Evolutionary conservation across 768 basidiomycete genomes (phyloP).

Genomic region (Rhodosporidiobolus odoratus): DNA sequence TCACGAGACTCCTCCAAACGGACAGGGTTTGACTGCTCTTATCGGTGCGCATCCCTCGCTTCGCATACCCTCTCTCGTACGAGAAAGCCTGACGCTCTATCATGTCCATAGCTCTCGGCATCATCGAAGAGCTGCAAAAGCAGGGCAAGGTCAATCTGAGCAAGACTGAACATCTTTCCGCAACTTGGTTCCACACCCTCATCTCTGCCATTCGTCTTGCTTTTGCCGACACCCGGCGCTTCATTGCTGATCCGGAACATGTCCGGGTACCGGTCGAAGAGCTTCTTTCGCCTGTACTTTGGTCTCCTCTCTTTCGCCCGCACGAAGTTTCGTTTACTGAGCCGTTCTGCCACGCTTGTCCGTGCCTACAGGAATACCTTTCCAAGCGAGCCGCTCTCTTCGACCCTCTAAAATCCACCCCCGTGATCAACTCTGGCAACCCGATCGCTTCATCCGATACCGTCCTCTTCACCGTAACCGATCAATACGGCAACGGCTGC

Average conservation of each 20-base stretch:
- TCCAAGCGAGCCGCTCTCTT: conserved; percentile 72
- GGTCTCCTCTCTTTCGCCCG: not conserved
- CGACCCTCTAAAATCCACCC: conserved; percentile 61
- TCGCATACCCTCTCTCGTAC: too few species aligned
- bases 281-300: conserved; percentile 70
- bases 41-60: conserved; percentile 51
- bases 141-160: conserved; percentile 63
- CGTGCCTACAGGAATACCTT: conserved; percentile 67
- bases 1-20: conserved; percentile 96
- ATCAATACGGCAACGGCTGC: conserved; percentile 50
- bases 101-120: conserved; percentile 60
- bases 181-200: conserved; percentile 78
- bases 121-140: conserved; percentile 79
- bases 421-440: conserved; percentile 64
- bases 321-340: too few species aligned
- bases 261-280: conserved; percentile 70
- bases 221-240: conserved; percentile 70
- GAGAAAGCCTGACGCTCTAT: not conserved
- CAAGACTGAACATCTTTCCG: conserved; percentile 83
- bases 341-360: too few species aligned
- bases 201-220: conserved; percentile 43
- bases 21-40: conserved; percentile 93
- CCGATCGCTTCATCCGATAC: conserved; percentile 85
- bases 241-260: conserved; percentile 84
- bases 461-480: conserved; percentile 78